Conservation (phyloP, 176 grass and related monocot genomes). For the sorghum (Sorghum bicolor) region DNA sequence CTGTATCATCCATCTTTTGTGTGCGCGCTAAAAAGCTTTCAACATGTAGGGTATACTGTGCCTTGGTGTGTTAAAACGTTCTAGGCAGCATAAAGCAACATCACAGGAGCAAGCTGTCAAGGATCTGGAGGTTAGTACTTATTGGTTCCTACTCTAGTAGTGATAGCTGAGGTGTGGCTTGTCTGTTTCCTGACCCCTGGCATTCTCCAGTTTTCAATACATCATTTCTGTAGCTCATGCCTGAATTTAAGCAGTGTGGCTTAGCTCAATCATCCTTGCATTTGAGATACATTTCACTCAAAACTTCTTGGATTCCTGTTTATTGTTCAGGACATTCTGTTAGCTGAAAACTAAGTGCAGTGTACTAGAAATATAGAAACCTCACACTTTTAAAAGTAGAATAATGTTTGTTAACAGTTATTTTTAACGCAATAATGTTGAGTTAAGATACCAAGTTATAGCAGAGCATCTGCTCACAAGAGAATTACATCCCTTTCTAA, state of each 20-base stretch:
- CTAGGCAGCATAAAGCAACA: too few species aligned
- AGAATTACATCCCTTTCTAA: neutral
- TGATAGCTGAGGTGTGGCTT: neutral
- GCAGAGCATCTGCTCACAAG: neutral
- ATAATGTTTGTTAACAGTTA: neutral
- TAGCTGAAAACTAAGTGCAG: neutral
- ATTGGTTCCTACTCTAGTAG: neutral
- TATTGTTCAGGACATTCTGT: neutral
- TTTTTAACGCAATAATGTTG: neutral
- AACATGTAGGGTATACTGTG: too few species aligned
- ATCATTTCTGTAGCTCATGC: neutral
- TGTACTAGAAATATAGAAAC: too few species aligned
- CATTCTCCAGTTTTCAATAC: neutral
- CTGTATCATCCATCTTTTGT: neutral
- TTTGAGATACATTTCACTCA: neutral
- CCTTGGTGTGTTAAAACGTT: too few species aligned
- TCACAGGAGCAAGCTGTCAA: too few species aligned
- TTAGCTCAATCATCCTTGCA: neutral
- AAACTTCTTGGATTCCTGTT: neutral
- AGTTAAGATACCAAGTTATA: neutral
- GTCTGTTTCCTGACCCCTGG: neutral
- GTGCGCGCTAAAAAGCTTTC: too few species aligned
- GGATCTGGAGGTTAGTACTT: too few species aligned
- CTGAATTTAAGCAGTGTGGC: neutral
- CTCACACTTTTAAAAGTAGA: too few species aligned